These are phyloP conservation scores for Colletotrichum salicis DNA, from an alignment of 2,329 filamentous ascomycete genomes.

Conservation along the genomic window DNA sequence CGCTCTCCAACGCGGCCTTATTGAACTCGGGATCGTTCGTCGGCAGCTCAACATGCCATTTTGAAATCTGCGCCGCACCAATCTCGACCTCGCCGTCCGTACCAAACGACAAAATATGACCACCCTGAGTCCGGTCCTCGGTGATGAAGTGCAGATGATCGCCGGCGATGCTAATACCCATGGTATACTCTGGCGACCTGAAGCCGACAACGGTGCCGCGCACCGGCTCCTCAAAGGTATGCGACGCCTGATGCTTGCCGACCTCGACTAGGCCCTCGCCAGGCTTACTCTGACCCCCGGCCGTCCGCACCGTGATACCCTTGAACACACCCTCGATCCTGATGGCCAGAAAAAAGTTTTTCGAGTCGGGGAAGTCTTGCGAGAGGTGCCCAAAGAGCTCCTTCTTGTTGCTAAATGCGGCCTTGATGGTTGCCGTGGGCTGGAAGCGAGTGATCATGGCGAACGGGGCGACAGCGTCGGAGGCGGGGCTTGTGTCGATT, in stretches of 20 bases:
- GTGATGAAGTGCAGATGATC: slow-evolving; percentile 49
- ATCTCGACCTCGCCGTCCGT: slow-evolving; percentile 46
- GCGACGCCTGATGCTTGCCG: slow-evolving; percentile 41
- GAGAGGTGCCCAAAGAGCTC: slow-evolving; percentile 39
- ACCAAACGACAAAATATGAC: slow-evolving; percentile 45
- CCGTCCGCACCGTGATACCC: slow-evolving; percentile 45
- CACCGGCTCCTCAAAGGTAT: slow-evolving; percentile 40
- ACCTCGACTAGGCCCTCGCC: slow-evolving; percentile 44
- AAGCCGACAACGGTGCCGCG: slow-evolving; percentile 47
- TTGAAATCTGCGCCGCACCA: slow-evolving; percentile 41
- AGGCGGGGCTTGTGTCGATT: slow-evolving; percentile 37
- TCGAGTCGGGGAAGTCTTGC: slow-evolving; percentile 38
- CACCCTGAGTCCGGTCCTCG: slow-evolving; percentile 43
- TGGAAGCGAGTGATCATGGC: slow-evolving; percentile 46
- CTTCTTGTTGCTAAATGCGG: slow-evolving; percentile 41
- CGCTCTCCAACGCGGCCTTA: slow-evolving; percentile 41
- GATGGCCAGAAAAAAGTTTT: slow-evolving; percentile 45
- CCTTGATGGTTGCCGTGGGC: slow-evolving; percentile 37
- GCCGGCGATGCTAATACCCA: slow-evolving; percentile 48
- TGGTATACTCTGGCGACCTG: slow-evolving; percentile 44
- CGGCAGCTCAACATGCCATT: slow-evolving; percentile 46
- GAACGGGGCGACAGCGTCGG: slow-evolving; percentile 44
- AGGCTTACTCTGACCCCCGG: slow-evolving; percentile 43
- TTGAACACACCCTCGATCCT: slow-evolving; percentile 44
- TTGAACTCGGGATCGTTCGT: slow-evolving; percentile 47